Percentiles rank a stretch among this genome's conserved stretches.
phyloP scores from a whole-genome alignment of 2,329 filamentous ascomycete species.

The Tolypocladium tropicale region DNA sequence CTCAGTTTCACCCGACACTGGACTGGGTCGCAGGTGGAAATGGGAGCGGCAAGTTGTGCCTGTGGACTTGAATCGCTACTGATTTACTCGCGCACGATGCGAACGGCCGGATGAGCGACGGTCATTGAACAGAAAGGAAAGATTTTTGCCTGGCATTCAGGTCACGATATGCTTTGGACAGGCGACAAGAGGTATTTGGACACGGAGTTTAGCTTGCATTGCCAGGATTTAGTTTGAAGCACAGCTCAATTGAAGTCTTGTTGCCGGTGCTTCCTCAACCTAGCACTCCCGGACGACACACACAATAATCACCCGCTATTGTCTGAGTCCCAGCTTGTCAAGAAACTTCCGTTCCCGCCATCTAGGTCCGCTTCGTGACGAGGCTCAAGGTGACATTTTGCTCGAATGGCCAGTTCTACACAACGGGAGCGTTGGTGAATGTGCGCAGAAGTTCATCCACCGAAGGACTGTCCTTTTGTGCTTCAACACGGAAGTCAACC shows the following conservation, averaged over 20 bases:
- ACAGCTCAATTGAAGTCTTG: no score
- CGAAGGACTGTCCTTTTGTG: neutral
- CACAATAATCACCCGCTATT: no score
- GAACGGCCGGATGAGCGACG: neutral
- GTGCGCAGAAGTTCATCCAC: neutral
- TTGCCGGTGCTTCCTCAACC: no score
- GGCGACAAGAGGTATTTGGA: no score
- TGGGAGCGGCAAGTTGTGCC: conserved; percentile 80
- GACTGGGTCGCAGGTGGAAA: conserved; percentile 93
- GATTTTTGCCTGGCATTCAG: neutral
- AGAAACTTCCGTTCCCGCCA: no score
- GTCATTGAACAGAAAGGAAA: neutral
- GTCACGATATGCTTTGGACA: neutral
- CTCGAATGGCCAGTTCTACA: neutral
- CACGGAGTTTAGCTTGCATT: no score
- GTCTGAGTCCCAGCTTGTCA: no score
- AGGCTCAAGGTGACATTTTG: no score
- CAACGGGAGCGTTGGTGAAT: neutral
- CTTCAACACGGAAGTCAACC: neutral
- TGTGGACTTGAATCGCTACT: conserved; percentile 61
- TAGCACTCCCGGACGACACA: no score
- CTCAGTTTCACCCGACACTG: conserved; percentile 75
- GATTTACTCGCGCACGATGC: neutral
- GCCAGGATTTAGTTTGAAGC: no score
- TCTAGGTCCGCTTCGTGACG: no score